These are phyloP conservation scores for Tephrocybe sp. DNA, from an alignment of 768 basidiomycete species.

Conservation along the genomic window DNA sequence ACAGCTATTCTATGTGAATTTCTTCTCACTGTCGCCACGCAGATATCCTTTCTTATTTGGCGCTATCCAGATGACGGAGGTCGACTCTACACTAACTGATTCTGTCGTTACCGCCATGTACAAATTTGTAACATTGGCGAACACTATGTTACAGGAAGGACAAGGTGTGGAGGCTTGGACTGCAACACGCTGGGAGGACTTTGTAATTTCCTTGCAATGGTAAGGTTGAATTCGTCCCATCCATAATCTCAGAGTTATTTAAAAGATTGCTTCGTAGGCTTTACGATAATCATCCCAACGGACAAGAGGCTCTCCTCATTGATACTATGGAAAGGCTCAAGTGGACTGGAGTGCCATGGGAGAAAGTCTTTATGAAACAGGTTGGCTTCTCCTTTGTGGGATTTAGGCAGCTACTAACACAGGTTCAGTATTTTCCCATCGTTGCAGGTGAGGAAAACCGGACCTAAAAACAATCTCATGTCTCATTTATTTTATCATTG, in stretches of 20 bases:
- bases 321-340: slow-evolving; percentile 56
- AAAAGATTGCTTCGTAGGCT: slow-evolving; percentile 35
- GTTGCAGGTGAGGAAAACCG: slow-evolving; percentile 27
- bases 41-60: slow-evolving; percentile 61
- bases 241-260: not conserved
- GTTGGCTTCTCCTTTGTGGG: slow-evolving; percentile 20
- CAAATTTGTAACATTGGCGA: slow-evolving; percentile 53
- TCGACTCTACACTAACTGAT: slow-evolving; percentile 39
- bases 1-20: not conserved
- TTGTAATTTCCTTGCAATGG: slow-evolving; percentile 57
- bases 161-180: slow-evolving; percentile 56
- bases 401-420: not conserved
- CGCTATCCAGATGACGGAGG: slow-evolving; percentile 57
- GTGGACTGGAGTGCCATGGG: slow-evolving; percentile 54
- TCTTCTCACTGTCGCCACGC: not conserved
- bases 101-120: slow-evolving; percentile 49
- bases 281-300: slow-evolving; percentile 53
- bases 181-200: slow-evolving; percentile 58
- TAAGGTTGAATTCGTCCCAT: slow-evolving; percentile 18
- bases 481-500: not conserved
- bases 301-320: slow-evolving; percentile 45
- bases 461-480: not conserved
- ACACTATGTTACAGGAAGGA: slow-evolving; percentile 52
- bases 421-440: slow-evolving; percentile 46
- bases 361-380: slow-evolving; percentile 48